Base-by-base conservation (phyloP, 768 basidiomycete genomes). In the Lactifluus pinguis region DNA sequence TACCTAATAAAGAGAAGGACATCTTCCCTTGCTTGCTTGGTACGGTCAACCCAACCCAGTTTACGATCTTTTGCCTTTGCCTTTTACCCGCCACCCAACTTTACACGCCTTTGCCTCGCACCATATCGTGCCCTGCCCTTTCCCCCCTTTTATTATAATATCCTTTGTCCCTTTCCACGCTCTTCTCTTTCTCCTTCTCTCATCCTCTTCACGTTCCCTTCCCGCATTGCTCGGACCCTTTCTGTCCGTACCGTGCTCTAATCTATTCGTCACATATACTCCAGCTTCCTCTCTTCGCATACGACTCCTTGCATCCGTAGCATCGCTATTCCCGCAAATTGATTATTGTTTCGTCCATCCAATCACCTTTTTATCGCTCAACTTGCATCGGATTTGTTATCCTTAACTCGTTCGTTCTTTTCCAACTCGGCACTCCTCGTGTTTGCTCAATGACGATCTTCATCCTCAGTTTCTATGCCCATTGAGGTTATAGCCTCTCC, bases 381-480 rank as follows among this genome's bases (percentile, higher is more conserved):
- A 76, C 68, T 74, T 71, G 73, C 74, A 72, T 75, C 72, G 72
- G 73, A 74, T 74, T 70, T 69, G 69, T 78, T 80, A 79, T 80
- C 73, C 72, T 77, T 79, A 78, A 79, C 76, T 78, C 74, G 78
- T 75, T 57, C 67, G 76, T 69, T 14, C 9, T 25, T 25, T 29
- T 38, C 32, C 38, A 47, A 32, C 50, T 45, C 39, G 61, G 32
- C 63, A 52, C 63, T 60, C 64, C 67, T 60, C 62, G 59, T 62
- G 67, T 71, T 70, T 63, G 71, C 69, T 49, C 59, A 53, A 60
- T 54, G 41, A 53, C 44, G 52, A 25, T 57, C 55, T 53, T 53
- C 65, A 55, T 52, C 45, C 19, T n/a, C 42, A 53, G 80, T 82
- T 81, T 80, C 80, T 64, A 87, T 87, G 84, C 82, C 81, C 80